Base-by-base conservation (phyloP, 176 grass and related monocot genomes). In the Rhynchospora pubera region DNA sequence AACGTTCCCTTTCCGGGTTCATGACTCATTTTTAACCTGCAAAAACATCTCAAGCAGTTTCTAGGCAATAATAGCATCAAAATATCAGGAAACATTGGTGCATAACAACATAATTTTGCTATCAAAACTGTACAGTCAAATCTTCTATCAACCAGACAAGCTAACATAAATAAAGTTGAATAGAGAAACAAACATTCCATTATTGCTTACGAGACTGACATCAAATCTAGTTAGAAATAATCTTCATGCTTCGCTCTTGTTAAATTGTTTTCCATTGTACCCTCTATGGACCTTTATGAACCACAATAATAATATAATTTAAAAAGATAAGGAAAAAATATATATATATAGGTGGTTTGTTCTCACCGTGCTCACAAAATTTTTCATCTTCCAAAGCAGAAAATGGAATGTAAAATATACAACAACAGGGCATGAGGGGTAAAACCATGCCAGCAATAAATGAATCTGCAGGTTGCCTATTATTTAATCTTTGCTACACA, bases 401-500 rank as follows among this genome's bases (percentile, higher is more conserved):
- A 28, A 62, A 70, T 73, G 43, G 30, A 24, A 73, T 56, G 66
- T 62, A 21, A 72, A 74, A 75, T 50, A 83, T 61, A 72, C 69
- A 84, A 83, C 59, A 67, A 69, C 60, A 5, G 2, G 23, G 45
- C 34, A 2, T 55, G 7, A 75, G 73, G 2, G 44, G n/a, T 79
- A 85, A 61, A 80, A 63, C 32, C 77, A 57, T 42, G 79, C 71
- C 28, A 24, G 52, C 82, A 83, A 91, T 82, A 86, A 61, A 68
- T 85, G 45, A 85, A 62, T 50, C 30, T 39, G 34, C 34, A 13
- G 52, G 87, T 77, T 42, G 30, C 79, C 72, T 79, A 74, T 79
- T 61, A 76, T 23, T 24, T 16, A 42, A 87, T 6, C 53, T 60
- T 76, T 9, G 10, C 11, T 80, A 91, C 75, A 91, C 55, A 32